Evolutionary conservation across 2,329 filamentous ascomycete genomes (phyloP), one percentile per base, ranked within the genome.

Genomic region (Shiraia bambusicola): DNA sequence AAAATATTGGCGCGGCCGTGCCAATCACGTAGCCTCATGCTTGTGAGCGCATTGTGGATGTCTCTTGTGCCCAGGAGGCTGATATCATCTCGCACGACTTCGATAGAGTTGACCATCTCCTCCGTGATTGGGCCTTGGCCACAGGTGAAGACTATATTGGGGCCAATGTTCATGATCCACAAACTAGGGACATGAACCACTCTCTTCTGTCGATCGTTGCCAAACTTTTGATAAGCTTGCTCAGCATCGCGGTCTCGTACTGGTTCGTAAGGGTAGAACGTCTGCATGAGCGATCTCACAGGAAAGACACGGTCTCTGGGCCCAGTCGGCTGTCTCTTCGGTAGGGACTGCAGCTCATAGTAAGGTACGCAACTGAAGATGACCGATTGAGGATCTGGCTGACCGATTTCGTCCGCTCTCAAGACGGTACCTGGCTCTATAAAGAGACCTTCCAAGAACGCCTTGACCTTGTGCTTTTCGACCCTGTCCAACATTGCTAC

Each of bases 341-440:
- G 46, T 3, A 40, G 43, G 8, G 41, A 32, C 12, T 51, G 49
- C 2, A 63, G 45, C 8, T 52, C 42, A 22, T 62, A 59, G 27
- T 61, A 60, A 4, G 61, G 64, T 10, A 63, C 35, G 31, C 60
- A 66, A 19, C 55, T 58, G 45, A 65, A 66, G 6, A 62, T 65
- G 30, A 56, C 57, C 1, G 55, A 57, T 11, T 52, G 36, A 17
- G 54, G 37, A 16, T 61, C 54, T 0, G 49, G 4, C 27, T 47
- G 41, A 7, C 53, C 28, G 7, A 33, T 46, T 22, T 61, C 58
- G 25, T 66, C 63, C 5, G 42, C 59, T 33, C 63, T 53, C 10
- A 66, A 26, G 8, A 66, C 57, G 3, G 61, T 63, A 6, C 64
- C 64, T 6, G 61, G 61, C 34, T 66, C 61, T n/a, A 66, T 58